These are phyloP conservation scores for Leucocoprinus leucothites DNA, from an alignment of 768 basidiomycete genomes.

Conservation along the genomic window DNA sequence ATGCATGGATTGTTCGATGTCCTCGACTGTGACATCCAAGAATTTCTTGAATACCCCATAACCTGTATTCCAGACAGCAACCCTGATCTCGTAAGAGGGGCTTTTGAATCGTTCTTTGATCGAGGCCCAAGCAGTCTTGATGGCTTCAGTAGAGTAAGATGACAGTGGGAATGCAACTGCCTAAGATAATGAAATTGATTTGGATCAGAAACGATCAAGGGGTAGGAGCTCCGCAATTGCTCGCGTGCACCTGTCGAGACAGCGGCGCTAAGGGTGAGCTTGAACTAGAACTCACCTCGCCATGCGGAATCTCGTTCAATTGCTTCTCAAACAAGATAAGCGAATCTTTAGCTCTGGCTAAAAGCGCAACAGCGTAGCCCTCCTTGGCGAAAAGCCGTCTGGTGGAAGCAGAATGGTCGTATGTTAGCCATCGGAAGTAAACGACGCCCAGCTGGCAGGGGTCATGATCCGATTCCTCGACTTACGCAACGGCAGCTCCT, in stretches of 20 bases:
- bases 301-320: conserved; percentile 46
- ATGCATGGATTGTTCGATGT: conserved; percentile 49
- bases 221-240: not conserved
- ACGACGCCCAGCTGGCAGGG: not conserved
- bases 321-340: conserved; percentile 51
- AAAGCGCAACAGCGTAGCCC: conserved; percentile 66
- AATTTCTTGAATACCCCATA: conserved; percentile 63
- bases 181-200: conserved; percentile 27
- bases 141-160: conserved; percentile 45
- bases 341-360: conserved; percentile 54
- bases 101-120: conserved; percentile 46
- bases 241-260: not conserved
- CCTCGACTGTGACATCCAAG: conserved; percentile 56
- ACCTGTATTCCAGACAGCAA: conserved; percentile 62
- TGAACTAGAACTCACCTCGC: conserved; percentile 40
- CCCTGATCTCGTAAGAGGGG: conserved; percentile 50
- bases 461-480: conserved; percentile 6
- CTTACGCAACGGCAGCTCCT: conserved; percentile 57
- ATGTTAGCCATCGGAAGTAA: not conserved
- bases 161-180: conserved; percentile 54
- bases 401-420: not conserved
- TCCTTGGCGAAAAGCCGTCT: conserved; percentile 59
- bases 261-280: not conserved
- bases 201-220: not conserved
- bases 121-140: conserved; percentile 45